A percentile compares a stretch with the other conserved stretches of the same genome.
phyloP scores from a whole-genome alignment of 805 yeast species.

The Metschnikowia kofuensis region DNA sequence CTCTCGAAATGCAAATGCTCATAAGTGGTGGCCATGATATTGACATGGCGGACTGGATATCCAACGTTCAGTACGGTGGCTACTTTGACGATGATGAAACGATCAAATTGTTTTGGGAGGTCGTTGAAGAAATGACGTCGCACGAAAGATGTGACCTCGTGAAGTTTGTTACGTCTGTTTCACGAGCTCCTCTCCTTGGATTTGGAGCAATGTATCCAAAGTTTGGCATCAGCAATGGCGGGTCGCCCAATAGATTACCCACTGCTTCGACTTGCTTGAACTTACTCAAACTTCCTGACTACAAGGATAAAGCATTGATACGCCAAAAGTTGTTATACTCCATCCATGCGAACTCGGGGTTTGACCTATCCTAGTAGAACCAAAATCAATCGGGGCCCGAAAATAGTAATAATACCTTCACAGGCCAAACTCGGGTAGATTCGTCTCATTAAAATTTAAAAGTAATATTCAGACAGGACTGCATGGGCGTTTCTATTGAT shows the following conservation, averaged over 20 bases:
- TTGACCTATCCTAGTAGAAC: conserved; percentile 51
- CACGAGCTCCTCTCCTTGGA: conserved; percentile 89
- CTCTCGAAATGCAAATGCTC: conserved; percentile 78
- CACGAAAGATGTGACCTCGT: conserved; percentile 65
- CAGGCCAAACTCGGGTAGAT: too few species aligned
- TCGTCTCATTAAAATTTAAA: too few species aligned
- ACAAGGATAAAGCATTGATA: conserved; percentile 42
- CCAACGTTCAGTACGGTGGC: conserved; percentile 57
- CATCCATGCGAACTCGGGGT: conserved; percentile 80
- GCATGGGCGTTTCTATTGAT: neutral
- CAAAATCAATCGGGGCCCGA: too few species aligned
- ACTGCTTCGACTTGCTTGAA: conserved; percentile 94
- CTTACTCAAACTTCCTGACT: conserved; percentile 81
- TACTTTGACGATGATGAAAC: conserved; percentile 55
- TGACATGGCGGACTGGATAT: conserved; percentile 64
- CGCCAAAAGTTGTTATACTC: conserved; percentile 69
- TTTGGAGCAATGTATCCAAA: conserved; percentile 60
- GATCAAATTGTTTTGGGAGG: conserved; percentile 67
- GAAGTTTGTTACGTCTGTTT: conserved; percentile 89
- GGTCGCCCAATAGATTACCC: conserved; percentile 63
- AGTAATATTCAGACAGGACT: too few species aligned
- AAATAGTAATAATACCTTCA: too few species aligned
- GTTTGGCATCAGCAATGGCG: conserved; percentile 76
- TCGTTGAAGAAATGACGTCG: conserved; percentile 62
- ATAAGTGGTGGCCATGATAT: conserved; percentile 68